Percentiles rank a stretch among this genome's conserved stretches.
Evolutionary conservation across 2,329 filamentous ascomycete species (phyloP).

Genomic region (Sporothrix pseudoabietina): DNA sequence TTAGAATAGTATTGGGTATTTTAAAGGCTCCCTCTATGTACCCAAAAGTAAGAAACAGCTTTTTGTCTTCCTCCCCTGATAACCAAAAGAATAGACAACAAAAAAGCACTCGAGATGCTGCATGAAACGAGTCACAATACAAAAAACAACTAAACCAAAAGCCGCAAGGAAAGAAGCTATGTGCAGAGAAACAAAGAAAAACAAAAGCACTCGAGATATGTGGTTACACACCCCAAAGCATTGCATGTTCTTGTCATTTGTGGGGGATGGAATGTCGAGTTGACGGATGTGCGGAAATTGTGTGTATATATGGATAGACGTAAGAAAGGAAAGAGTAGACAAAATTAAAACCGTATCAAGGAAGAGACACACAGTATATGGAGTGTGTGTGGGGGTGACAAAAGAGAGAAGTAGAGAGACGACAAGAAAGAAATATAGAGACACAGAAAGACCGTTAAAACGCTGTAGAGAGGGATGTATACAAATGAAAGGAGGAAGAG

Average conservation of each 20-base stretch:
- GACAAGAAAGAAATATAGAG: neutral
- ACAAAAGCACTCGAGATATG: neutral
- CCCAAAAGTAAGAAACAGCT: conserved; percentile 6
- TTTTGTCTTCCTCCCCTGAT: conserved; percentile 9
- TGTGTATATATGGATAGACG: conserved; percentile 2
- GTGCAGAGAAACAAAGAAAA: conserved; percentile 18
- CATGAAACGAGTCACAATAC: neutral
- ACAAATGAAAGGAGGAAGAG: neutral
- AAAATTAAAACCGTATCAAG: conserved; percentile 2
- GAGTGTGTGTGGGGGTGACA: neutral
- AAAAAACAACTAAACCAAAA: neutral
- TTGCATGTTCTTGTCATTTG: neutral
- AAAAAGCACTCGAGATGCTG: neutral
- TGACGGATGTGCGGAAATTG: neutral
- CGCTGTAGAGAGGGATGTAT: neutral
- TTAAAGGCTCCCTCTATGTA: neutral
- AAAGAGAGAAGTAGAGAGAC: neutral
- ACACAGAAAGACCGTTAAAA: conserved; percentile 15
- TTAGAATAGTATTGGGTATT: neutral
- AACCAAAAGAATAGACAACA: neutral
- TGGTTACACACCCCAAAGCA: neutral
- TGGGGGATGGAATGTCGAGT: neutral
- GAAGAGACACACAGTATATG: neutral
- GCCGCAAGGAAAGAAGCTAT: neutral
- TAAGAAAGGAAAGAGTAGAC: neutral